Evolutionary conservation across 352 stramenopile genomes (phyloP), one percentile per base, ranked within the genome.

Genomic region (Pythium pectinolyticum): DNA sequence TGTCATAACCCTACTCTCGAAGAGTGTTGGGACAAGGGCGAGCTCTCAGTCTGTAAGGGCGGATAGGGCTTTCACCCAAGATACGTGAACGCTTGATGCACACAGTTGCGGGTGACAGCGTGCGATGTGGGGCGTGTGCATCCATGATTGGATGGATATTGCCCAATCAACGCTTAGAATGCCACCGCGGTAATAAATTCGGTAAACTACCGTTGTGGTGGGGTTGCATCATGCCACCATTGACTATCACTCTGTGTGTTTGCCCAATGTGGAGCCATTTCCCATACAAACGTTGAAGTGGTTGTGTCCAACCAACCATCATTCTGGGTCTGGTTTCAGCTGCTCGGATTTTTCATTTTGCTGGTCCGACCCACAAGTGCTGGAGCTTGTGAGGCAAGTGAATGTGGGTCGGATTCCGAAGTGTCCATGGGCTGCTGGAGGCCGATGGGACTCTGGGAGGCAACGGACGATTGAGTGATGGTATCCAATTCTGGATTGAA

Each of bases 1-100:
- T 69, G 61, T 63, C 61, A 69, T 63, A 63, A 69, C 32, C 61
- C 61, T 69, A 69, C 12, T 19, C 61, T 15, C 43, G 45, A 57
- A 63, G 52, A n/a, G 37, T 39, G 37, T 51, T 55, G 54, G 32
- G 52, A 55, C 45, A 69, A 46, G 37, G 59, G 27, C 31, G 12
- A 41, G 15, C 5, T 8, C n/a, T 27, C 10, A 39, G 14, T 24
- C 40, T 22, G 41, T 55, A 28, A 22, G 19, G 41, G 49, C 27
- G 59, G 37, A 30, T 55, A 52, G 41, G 50, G 30, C 40, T 55
- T 12, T 66, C 50, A 50, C 43, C 43, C 49, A 56, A 57, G 37
- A 52, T 65, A 46, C 30, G n/a, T n/a, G n/a, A n/a, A n/a, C n/a
- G 12, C n/a, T 20, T 39, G 6, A 40, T 57, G 47, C 43, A 41